These are phyloP conservation scores for Paxillus ammoniavirescens DNA, from an alignment of 768 basidiomycete species.

Conservation along the genomic window DNA sequence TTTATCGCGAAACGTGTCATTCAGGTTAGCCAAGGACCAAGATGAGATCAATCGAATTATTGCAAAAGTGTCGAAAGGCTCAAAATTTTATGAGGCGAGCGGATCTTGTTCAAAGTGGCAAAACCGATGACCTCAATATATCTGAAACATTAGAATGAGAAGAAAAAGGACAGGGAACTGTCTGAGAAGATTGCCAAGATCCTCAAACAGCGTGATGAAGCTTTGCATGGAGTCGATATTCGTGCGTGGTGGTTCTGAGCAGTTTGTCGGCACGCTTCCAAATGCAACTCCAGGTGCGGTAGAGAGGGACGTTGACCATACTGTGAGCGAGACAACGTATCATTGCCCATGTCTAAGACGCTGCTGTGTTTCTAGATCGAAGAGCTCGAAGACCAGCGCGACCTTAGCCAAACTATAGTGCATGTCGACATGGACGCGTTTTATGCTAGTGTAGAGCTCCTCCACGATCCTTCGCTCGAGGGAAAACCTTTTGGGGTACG, in stretches of 20 bases:
- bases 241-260: conserved; percentile 37
- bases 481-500: conserved; percentile 75
- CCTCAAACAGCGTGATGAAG: conserved; percentile 61
- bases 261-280: not conserved
- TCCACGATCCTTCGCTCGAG: conserved; percentile 58
- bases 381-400: conserved; percentile 72
- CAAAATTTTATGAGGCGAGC: conserved; percentile 83
- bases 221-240: conserved; percentile 53
- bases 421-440: conserved; percentile 98
- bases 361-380: conserved; percentile 39
- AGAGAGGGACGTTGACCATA: conserved; percentile 63
- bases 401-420: conserved; percentile 81
- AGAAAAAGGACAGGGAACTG: conserved; percentile 83
- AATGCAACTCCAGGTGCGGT: conserved; percentile 45
- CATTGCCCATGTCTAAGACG: not conserved
- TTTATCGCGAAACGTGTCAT: not conserved
- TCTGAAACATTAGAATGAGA: conserved; percentile 65
- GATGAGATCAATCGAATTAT: conserved; percentile 86
- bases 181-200: conserved; percentile 74
- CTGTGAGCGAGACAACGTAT: conserved; percentile 47
- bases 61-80: conserved; percentile 88
- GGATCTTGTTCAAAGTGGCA: not conserved
- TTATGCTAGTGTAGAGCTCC: conserved; percentile 76
- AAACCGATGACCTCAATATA: conserved; percentile 1
- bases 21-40: conserved; percentile 71